A percentile compares a stretch with the other conserved stretches of the same genome.
Evolutionary conservation across 2,329 filamentous ascomycete genomes (phyloP).

Genomic region (Diaporthe velutina): DNA sequence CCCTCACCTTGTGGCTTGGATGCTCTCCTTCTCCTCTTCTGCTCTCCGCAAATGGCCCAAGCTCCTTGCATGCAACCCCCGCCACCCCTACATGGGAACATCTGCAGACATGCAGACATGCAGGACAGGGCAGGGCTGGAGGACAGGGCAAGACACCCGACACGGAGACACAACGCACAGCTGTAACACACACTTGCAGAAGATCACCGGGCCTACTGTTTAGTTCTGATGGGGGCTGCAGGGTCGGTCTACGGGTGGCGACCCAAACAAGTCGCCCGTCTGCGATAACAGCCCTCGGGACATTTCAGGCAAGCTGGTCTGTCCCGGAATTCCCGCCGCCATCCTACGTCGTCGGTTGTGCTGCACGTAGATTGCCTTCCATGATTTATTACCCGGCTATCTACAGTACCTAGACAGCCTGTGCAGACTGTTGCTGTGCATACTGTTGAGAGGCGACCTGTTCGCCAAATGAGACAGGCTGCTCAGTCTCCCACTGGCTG

Average conservation of each 20-base stretch:
- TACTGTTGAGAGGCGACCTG: neutral
- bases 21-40: neutral
- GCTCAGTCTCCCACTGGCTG: neutral
- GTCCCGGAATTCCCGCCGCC: neutral
- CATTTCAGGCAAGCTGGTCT: neutral
- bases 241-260: neutral
- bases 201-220: conserved; percentile 16
- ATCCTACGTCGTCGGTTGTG: conserved; percentile 1
- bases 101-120: neutral
- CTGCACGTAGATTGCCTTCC: neutral
- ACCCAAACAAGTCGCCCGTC: neutral
- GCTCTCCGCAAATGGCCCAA: conserved; percentile 22
- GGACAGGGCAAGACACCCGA: neutral
- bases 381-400: neutral
- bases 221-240: neutral
- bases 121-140: neutral
- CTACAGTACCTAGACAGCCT: neutral
- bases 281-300: neutral
- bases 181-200: neutral
- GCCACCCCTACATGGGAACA: neutral
- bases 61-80: conserved; percentile 25
- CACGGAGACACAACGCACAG: neutral
- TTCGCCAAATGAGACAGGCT: neutral
- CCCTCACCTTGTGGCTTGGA: neutral
- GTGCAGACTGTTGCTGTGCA: neutral